A percentile compares a stretch with the other conserved stretches of the same genome.
phyloP scores from a whole-genome alignment of 1,139 yeast genomes.

The Taphrina flavorubra region DNA sequence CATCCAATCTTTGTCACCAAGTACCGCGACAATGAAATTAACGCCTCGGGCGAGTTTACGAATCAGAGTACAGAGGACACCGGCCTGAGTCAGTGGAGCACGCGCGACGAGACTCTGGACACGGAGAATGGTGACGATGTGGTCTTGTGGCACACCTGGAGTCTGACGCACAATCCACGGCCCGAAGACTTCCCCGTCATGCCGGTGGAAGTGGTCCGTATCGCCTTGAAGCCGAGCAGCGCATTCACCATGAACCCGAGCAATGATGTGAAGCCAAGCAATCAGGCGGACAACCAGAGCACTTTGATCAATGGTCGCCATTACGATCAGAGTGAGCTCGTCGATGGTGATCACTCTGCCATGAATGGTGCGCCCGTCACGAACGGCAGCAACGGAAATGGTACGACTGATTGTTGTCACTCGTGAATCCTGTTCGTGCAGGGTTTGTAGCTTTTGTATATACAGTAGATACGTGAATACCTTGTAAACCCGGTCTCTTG shows the following conservation, averaged over 20 bases:
- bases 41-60: conserved; percentile 72
- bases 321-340: not conserved
- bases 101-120: conserved; percentile 59
- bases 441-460: not conserved
- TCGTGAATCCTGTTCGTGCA: not conserved
- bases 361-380: conserved; percentile 4
- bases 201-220: conserved; percentile 78
- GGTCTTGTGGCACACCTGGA: conserved; percentile 77
- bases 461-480: not conserved
- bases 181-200: conserved; percentile 84
- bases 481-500: too few relatives aligned
- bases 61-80: conserved; percentile 33
- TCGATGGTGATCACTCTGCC: conserved; percentile 16
- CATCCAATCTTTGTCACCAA: conserved; percentile 72
- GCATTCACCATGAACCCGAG: conserved; percentile 32
- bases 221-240: conserved; percentile 48
- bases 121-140: conserved; percentile 65
- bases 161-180: conserved; percentile 83
- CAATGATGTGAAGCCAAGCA: conserved; percentile 23
- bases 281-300: conserved; percentile 23
- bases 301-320: conserved; percentile 1
- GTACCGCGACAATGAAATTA: conserved; percentile 65
- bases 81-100: conserved; percentile 30
- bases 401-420: conserved; percentile 3
- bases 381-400: not conserved